These are phyloP conservation scores for Zarea fungicola DNA, from an alignment of 2,329 filamentous ascomycete genomes.

Conservation along the genomic window DNA sequence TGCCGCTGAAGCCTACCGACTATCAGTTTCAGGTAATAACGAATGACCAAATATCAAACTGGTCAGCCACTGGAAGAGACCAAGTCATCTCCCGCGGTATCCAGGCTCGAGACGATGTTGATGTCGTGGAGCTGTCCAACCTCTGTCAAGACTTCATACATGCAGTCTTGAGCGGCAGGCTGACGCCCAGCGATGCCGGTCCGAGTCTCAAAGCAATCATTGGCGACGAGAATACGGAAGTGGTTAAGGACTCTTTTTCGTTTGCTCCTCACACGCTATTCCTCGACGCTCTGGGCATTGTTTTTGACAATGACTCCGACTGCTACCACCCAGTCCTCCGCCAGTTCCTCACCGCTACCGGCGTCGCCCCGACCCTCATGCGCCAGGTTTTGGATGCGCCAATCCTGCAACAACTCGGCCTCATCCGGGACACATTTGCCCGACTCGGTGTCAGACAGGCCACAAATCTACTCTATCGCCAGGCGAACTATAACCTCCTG, in stretches of 20 bases:
- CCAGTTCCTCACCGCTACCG: constrained; percentile 66
- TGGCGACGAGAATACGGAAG: constrained; percentile 46
- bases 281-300: constrained; percentile 74
- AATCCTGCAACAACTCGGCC: constrained; percentile 67
- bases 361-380: constrained; percentile 66
- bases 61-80: constrained; percentile 63
- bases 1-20: constrained; percentile 33
- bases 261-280: constrained; percentile 68
- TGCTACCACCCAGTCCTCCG: constrained; percentile 49
- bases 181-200: constrained; percentile 66
- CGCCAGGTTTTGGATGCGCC: constrained; percentile 77
- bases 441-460: constrained; percentile 82
- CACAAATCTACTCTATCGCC: constrained; percentile 88
- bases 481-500: constrained; percentile 93
- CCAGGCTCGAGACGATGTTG: constrained; percentile 60
- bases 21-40: constrained; percentile 76
- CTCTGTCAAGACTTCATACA: constrained; percentile 83
- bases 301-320: constrained; percentile 64
- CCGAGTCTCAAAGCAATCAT: constrained; percentile 69
- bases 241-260: constrained; percentile 42
- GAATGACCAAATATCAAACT: constrained; percentile 59
- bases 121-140: constrained; percentile 61
- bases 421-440: constrained; percentile 81
- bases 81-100: constrained; percentile 61
- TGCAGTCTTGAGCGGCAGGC: constrained; percentile 63